These are phyloP conservation scores for Cupressus sempervirens DNA, from an alignment of 75 land plant species.

Conservation along the genomic window DNA sequence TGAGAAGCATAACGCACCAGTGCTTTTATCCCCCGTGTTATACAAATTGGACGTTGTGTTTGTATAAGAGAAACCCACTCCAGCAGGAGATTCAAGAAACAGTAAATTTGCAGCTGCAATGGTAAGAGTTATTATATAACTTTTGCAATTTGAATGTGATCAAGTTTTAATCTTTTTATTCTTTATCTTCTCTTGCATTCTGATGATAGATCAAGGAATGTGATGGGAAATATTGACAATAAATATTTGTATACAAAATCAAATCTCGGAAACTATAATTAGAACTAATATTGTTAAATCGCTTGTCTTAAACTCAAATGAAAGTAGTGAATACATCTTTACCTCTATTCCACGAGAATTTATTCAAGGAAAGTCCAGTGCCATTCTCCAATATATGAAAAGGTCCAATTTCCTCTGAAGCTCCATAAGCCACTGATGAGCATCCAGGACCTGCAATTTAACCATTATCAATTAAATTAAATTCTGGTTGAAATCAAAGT, in stretches of 20 bases:
- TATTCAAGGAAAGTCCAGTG: slow-evolving; percentile 45
- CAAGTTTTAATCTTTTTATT: too few species aligned
- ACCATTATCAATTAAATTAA: neutral
- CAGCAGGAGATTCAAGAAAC: slow-evolving; percentile 76
- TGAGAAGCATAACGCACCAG: slow-evolving; percentile 24
- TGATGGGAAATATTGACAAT: too few species aligned
- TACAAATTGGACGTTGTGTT: slow-evolving; percentile 50
- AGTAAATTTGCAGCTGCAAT: slow-evolving; percentile 53
- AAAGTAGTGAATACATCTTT: neutral
- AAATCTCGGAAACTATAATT: too few species aligned
- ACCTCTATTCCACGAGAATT: slow-evolving; percentile 65
- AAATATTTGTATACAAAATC: too few species aligned
- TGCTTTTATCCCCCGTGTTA: slow-evolving; percentile 44
- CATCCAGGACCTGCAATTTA: slow-evolving; percentile 74
- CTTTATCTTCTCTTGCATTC: too few species aligned
- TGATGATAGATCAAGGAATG: too few species aligned
- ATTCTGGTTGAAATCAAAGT: neutral
- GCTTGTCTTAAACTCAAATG: neutral
- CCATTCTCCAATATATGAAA: slow-evolving; percentile 48
- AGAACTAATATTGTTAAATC: neutral
- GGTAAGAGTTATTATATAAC: neutral
- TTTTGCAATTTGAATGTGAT: too few species aligned
- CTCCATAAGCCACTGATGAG: slow-evolving; percentile 80
- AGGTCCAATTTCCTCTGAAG: slow-evolving; percentile 80
- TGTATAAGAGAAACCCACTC: slow-evolving; percentile 74